A percentile compares a stretch with the other conserved stretches of the same genome.
Conservation (phyloP, 495 filamentous ascomycete genomes). For the Viridothelium virens region DNA sequence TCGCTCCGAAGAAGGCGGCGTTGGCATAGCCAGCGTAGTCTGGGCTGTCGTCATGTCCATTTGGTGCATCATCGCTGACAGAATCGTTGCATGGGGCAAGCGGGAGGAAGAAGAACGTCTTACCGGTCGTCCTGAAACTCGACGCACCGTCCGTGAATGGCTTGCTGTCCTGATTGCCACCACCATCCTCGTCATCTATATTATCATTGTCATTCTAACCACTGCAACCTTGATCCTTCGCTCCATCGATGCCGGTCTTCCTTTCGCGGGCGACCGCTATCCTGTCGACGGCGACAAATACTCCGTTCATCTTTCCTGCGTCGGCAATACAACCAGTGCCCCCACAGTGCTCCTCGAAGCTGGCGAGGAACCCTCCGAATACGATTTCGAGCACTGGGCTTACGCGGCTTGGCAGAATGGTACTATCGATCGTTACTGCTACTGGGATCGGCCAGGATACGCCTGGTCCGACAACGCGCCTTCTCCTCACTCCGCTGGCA, state of each 20-base stretch:
- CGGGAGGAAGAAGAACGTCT: conserved; percentile 83
- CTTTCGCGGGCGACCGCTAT: conserved; percentile 61
- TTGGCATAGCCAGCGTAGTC: conserved; percentile 73
- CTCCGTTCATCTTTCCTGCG: conserved; percentile 74
- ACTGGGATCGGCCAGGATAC: conserved; percentile 86
- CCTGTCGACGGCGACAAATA: conserved; percentile 76
- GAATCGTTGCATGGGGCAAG: conserved; percentile 86
- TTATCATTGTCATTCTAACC: conserved; percentile 59
- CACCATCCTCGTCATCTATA: conserved; percentile 57
- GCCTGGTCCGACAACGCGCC: conserved; percentile 91
- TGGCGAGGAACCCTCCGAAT: conserved; percentile 69
- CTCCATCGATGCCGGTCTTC: conserved; percentile 62
- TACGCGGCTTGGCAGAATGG: conserved; percentile 59
- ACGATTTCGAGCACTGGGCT: conserved; percentile 63
- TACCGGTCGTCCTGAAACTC: conserved; percentile 81
- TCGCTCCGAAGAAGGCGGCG: conserved; percentile 79
- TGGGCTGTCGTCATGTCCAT: conserved; percentile 61
- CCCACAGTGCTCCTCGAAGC: conserved; percentile 78
- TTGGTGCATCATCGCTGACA: conserved; percentile 55
- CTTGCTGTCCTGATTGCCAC: conserved; percentile 68
- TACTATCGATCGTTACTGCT: conserved; percentile 81
- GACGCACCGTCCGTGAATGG: conserved; percentile 78
- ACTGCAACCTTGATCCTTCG: conserved; percentile 72
- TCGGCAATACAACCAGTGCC: conserved; percentile 52
- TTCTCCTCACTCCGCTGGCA: conserved; percentile 83